phyloP scores from a whole-genome alignment of 306 rosid genomes.

The Oemleria cerasiformis region DNA sequence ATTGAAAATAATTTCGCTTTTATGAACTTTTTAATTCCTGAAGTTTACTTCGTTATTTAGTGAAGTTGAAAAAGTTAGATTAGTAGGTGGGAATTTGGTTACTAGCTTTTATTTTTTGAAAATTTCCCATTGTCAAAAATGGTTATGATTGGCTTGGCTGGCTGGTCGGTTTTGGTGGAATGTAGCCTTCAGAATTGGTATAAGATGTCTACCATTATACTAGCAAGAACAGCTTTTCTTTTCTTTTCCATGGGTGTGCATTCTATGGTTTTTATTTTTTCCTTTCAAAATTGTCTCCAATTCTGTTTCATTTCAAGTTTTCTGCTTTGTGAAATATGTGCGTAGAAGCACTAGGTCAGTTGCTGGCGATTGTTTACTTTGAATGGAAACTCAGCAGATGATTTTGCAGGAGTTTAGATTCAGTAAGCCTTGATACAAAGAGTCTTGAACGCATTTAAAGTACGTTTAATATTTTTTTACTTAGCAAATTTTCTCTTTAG shows the following conservation, averaged over 20 bases:
- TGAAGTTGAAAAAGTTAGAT: neutral
- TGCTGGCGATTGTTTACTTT: neutral
- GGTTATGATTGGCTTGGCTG: constrained; percentile 2
- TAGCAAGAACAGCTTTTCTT: neutral
- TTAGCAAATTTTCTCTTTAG: neutral
- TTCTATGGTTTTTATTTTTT: neutral
- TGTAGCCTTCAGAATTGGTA: constrained; percentile 8
- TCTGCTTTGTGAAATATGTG: neutral
- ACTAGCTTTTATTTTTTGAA: neutral
- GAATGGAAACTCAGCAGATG: no score
- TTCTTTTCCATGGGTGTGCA: no score
- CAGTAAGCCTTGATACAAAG: neutral
- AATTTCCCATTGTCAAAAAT: neutral
- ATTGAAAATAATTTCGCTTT: neutral
- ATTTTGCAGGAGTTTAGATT: neutral
- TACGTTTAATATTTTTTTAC: neutral
- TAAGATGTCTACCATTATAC: neutral
- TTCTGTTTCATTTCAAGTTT: neutral
- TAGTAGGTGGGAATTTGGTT: neutral
- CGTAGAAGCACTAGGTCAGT: constrained; percentile 16
- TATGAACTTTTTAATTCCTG: constrained; percentile 1
- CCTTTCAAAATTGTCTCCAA: neutral
- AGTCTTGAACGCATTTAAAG: neutral
- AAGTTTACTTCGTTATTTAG: neutral
- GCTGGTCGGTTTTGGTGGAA: neutral